Conservation (phyloP, 2,329 filamentous ascomycete genomes). For the Pseudocercospora fijiensis region DNA sequence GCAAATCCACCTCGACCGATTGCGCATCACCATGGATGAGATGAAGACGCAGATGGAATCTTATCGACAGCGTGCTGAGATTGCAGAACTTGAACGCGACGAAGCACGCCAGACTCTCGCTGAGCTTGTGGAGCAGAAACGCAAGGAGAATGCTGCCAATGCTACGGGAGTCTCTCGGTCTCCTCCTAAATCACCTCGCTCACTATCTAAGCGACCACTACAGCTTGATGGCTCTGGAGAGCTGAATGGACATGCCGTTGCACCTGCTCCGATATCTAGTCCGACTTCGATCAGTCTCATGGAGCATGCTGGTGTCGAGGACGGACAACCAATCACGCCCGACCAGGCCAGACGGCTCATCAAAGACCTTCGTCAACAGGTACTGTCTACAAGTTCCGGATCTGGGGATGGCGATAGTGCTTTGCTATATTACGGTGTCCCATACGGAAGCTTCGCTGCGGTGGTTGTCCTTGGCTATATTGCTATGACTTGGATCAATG, state of each 20-base stretch:
- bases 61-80: conserved; percentile 74
- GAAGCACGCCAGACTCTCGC: conserved; percentile 71
- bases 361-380: conserved; percentile 33
- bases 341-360: conserved; percentile 37
- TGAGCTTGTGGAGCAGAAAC: conserved; percentile 83
- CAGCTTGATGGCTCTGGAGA: conserved; percentile 22
- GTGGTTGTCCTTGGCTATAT: conserved; percentile 36
- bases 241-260: conserved; percentile 31
- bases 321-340: conserved; percentile 37
- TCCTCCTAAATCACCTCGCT: conserved; percentile 17
- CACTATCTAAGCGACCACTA: conserved; percentile 18
- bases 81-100: conserved; percentile 73
- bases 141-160: conserved; percentile 61
- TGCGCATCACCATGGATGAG: conserved; percentile 76
- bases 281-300: conserved; percentile 33
- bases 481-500: conserved; percentile 38
- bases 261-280: conserved; percentile 21
- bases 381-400: conserved; percentile 20
- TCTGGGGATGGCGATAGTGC: conserved; percentile 21
- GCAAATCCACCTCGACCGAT: conserved; percentile 70
- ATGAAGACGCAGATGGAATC: conserved; percentile 76
- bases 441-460: conserved; percentile 34
- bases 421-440: conserved; percentile 32
- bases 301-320: conserved; percentile 35
- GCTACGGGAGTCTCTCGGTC: conserved; percentile 15